A percentile compares a stretch with the other conserved stretches of the same genome.
These are phyloP conservation scores for Oehlia diaphana DNA, from an alignment of 192 early-diverging fungal species.

Conservation along the genomic window DNA sequence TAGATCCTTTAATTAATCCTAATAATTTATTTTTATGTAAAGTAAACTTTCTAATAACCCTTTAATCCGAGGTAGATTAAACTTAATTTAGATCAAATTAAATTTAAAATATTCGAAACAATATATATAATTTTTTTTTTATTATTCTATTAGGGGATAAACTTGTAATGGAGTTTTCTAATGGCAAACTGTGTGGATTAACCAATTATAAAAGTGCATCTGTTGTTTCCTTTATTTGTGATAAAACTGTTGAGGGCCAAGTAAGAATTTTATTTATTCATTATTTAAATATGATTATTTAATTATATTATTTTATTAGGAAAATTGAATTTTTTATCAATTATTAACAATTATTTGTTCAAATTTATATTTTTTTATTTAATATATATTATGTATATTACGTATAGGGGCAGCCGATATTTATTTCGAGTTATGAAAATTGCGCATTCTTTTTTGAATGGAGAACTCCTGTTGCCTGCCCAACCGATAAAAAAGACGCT, in stretches of 20 bases:
- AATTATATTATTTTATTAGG: too few relatives aligned
- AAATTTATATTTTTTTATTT: background rate
- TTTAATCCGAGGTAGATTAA: background rate
- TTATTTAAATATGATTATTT: too few relatives aligned
- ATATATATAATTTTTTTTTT: background rate
- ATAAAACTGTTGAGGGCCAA: conserved; percentile 35
- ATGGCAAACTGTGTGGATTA: conserved; percentile 29
- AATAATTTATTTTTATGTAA: background rate
- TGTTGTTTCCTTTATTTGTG: conserved; percentile 37
- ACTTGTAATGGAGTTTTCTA: conserved; percentile 34
- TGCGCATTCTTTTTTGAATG: conserved; percentile 42
- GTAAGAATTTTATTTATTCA: conserved; percentile 11
- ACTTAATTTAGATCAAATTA: background rate
- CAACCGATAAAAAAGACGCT: conserved; percentile 19
- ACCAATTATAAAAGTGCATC: conserved; percentile 31
- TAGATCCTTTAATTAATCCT: background rate
- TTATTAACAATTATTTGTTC: too few relatives aligned
- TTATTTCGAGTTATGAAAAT: conserved; percentile 32
- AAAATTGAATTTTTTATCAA: too few relatives aligned
- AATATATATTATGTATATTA: background rate
- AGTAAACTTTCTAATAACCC: background rate
- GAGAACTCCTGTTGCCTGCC: conserved; percentile 41
- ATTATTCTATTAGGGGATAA: conserved; percentile 30
- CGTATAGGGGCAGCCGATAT: conserved; percentile 34
- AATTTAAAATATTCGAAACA: background rate